These are phyloP conservation scores for Cyberlindnera xishuangbannaensis DNA, from an alignment of 805 yeast species.

Conservation along the genomic window DNA sequence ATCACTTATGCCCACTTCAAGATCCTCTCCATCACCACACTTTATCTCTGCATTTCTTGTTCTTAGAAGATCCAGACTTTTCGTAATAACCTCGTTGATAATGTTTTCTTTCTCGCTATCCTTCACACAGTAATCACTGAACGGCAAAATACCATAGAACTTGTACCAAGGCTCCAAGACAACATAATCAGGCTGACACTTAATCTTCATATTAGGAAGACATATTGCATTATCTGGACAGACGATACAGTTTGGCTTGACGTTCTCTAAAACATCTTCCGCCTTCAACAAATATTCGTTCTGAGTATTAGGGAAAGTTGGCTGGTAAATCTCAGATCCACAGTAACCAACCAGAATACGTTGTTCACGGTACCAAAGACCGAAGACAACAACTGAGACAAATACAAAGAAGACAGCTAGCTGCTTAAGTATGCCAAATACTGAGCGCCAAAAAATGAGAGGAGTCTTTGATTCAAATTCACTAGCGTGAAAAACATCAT, in stretches of 20 bases:
- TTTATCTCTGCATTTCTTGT: slow-evolving; percentile 57
- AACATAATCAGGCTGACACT: slow-evolving; percentile 66
- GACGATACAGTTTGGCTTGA: slow-evolving; percentile 59
- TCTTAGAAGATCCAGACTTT: slow-evolving; percentile 61
- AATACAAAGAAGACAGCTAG: slow-evolving; percentile 31
- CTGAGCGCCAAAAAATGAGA: slow-evolving; percentile 7
- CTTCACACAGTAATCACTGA: slow-evolving; percentile 61
- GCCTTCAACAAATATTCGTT: slow-evolving; percentile 29
- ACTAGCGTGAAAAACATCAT: slow-evolving; percentile 4
- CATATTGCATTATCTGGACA: slow-evolving; percentile 86
- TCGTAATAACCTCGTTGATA: slow-evolving; percentile 57
- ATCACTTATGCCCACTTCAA: slow-evolving; percentile 45
- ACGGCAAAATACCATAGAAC: slow-evolving; percentile 52
- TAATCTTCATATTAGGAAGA: slow-evolving; percentile 48
- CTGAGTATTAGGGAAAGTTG: slow-evolving; percentile 31
- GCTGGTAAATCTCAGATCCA: slow-evolving; percentile 49
- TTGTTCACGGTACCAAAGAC: slow-evolving; percentile 62
- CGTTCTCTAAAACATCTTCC: slow-evolving; percentile 41
- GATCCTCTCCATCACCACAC: slow-evolving; percentile 50
- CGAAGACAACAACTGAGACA: slow-evolving; percentile 34
- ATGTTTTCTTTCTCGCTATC: slow-evolving; percentile 69
- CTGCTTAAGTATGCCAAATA: slow-evolving; percentile 19
- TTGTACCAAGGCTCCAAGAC: slow-evolving; percentile 47
- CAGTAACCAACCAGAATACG: slow-evolving; percentile 66
- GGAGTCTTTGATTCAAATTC: slow-evolving; percentile 6